Base-by-base conservation (phyloP, 768 basidiomycete genomes). In the Leccinum ochraceum region DNA sequence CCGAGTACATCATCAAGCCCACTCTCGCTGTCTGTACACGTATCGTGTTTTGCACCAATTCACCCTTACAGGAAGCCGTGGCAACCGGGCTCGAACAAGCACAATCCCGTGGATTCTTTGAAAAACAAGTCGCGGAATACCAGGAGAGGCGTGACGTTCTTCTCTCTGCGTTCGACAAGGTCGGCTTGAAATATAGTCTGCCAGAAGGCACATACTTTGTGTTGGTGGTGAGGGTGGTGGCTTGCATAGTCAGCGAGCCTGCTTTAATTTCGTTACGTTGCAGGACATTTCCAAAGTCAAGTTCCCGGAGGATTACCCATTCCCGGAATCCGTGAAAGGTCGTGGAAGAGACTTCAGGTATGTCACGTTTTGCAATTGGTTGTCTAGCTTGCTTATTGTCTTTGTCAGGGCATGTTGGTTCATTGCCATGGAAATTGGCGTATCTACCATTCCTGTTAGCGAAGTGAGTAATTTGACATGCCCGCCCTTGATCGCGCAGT, bases 21-120 rank as follows among this genome's bases (percentile, higher is more conserved):
- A 90, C 94, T 16, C 83, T 97, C 30, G 94, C 95, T 8, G 96
- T 94, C 6, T 86, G 85, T 53, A 96, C 95, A 0, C 89, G 97
- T 34, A 95, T 98, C 68, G 90, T 98, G 34, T 98, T 97, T 79
- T 96, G 93, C 76, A 85, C 88, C 57, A 97, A 96, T 75, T 94
- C 94, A 3, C 96, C 95, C 4, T 78, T 97, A 58, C 96, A 98
- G 75, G 96, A 98, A 77, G 96, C 95, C 14, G 88, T 87, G 17
- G 95, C 96, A 5, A 80, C 81, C n/a, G 95, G 94, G 22, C 80
- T 98, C 17, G 96, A 97, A 72, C 80, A 90, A 66, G 94, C 88
- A 2, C 75, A 76, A 22, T 76, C 89, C 66, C 84, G 84, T 57
- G 72, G 80, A 28, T 98, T 93, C 79, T 94, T 97, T 66, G 86